phyloP scores from a whole-genome alignment of 768 basidiomycete species.

The Tulasnella sp. region DNA sequence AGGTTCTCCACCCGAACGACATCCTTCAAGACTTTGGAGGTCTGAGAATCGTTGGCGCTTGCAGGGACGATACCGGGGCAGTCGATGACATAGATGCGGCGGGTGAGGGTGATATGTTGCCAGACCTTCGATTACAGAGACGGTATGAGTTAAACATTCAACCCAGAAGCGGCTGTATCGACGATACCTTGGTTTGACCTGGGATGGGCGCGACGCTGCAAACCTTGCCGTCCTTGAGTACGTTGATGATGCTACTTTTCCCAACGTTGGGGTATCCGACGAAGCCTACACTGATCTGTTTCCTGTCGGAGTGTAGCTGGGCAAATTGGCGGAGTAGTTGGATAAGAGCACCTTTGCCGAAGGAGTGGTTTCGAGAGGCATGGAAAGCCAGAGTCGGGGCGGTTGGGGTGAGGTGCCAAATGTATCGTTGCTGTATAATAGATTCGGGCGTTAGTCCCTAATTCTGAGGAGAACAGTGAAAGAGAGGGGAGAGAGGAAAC shows the following conservation, averaged over 20 bases:
- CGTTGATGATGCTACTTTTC: slow-evolving; percentile 97
- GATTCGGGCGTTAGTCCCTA: not conserved
- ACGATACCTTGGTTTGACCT: slow-evolving; percentile 82
- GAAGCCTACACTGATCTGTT: slow-evolving; percentile 98
- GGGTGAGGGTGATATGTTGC: slow-evolving; percentile 98
- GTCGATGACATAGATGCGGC: slow-evolving; percentile 96
- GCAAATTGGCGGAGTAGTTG: slow-evolving; percentile 95
- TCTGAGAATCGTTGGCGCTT: slow-evolving; percentile 84
- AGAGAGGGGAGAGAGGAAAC: slow-evolving; percentile 15
- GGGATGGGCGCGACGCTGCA: slow-evolving; percentile 95
- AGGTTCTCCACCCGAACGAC: slow-evolving; percentile 95
- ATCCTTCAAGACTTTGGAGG: slow-evolving; percentile 90
- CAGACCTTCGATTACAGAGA: slow-evolving; percentile 53
- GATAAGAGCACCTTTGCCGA: slow-evolving; percentile 97
- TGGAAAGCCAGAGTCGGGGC: slow-evolving; percentile 98
- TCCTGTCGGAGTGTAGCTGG: slow-evolving; percentile 95
- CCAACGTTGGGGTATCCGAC: slow-evolving; percentile 98
- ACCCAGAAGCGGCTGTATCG: not conserved
- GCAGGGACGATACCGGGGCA: slow-evolving; percentile 98
- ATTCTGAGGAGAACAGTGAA: slow-evolving; percentile 20
- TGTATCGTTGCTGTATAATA: slow-evolving; percentile 65
- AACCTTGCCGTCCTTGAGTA: slow-evolving; percentile 95
- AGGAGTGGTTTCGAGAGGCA: slow-evolving; percentile 97
- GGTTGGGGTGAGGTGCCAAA: slow-evolving; percentile 88
- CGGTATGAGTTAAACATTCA: not conserved